Conservation (phyloP, 2,329 filamentous ascomycete genomes). For the Aspergillus texensis region DNA sequence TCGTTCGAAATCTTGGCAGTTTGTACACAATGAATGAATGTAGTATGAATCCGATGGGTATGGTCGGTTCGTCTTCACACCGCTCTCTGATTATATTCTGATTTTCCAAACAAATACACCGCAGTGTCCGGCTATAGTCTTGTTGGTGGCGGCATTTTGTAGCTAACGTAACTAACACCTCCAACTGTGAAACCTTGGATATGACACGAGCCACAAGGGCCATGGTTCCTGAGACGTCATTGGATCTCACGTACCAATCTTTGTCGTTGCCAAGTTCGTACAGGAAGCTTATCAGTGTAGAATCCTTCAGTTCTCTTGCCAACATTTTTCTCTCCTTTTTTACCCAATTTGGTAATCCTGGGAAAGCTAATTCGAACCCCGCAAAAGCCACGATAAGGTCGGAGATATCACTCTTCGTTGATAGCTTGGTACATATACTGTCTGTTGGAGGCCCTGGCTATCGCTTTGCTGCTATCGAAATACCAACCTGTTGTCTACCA, state of each 20-base stretch:
- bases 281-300: neutral
- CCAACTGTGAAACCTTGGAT: no score
- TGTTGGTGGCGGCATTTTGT: neutral
- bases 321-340: neutral
- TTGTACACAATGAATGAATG: neutral
- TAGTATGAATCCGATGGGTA: no score
- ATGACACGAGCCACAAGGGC: no score
- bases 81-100: no score
- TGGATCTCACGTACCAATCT: neutral
- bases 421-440: neutral
- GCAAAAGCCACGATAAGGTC: neutral
- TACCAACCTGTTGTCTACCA: neutral
- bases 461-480: neutral
- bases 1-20: neutral
- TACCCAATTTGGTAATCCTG: neutral
- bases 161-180: neutral
- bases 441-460: neutral
- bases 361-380: neutral
- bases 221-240: neutral
- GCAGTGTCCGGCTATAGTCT: no score
- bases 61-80: fast-evolving
- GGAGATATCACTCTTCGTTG: neutral
- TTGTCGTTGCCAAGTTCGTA: neutral
- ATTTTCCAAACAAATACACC: no score
- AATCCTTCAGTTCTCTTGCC: neutral